Base-by-base conservation (phyloP, 2,329 filamentous ascomycete genomes). In the Arthrobotrys entomopaga region DNA sequence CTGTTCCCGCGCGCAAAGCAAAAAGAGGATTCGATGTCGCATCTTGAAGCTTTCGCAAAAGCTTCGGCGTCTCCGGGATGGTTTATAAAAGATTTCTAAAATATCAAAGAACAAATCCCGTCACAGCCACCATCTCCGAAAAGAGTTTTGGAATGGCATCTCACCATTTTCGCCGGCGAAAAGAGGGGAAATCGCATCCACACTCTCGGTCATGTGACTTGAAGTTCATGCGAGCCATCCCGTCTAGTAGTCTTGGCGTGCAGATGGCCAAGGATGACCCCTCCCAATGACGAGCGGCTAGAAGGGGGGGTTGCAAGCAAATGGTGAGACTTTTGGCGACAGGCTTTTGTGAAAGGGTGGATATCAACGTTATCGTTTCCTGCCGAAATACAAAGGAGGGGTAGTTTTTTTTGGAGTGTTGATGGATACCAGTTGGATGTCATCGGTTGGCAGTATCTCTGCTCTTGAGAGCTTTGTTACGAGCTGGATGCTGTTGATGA, bases 171-270 rank as follows among this genome's bases (percentile, higher is more conserved):
- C n/a, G 26, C 57, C 16, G 34, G 22, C 26, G 42, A 2, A 54
- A 61, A 63, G 63, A 64, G 70, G 61, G 54, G 61, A 73, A 73
- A 26, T 19, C 24, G 40, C 20, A 63, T 58, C 70, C 63, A 66
- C 63, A 67, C 70, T 34, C 43, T 2, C 19, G 52, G n/a, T 74
- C 70, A 74, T 74, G 70, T 74, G 70, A 74, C 70, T 61, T 74
- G 61, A 67, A 63, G 42, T 67, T 74, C 70, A 74, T 74, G 70
- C 70, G 70, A 74, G 70, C 63, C 70, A 74, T 74, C 70, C 70
- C 70, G 70, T 53, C 63, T 74, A 74, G 63, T 67, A 38, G 70
- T 20, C 70, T 74, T 74, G 70, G 70, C 70, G 40, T 63, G 57
- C 63, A 74, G 24, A 53, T 58, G 34, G 50, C 43, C 69, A 67